phyloP scores from a whole-genome alignment of 495 filamentous ascomycete species.

The Hypomontagnella submonticulosa region DNA sequence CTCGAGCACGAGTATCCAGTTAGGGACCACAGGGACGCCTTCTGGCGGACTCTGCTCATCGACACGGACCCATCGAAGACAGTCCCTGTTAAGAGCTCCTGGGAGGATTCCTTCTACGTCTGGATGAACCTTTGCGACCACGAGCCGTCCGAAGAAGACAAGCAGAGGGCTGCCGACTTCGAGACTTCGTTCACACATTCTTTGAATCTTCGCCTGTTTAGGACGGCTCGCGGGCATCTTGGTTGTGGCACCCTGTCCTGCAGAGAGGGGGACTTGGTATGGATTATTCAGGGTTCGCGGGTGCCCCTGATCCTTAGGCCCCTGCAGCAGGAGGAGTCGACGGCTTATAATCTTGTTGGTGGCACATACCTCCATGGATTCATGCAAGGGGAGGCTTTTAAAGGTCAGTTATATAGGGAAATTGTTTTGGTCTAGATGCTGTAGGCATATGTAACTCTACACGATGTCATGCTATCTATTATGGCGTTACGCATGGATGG shows the following conservation, averaged over 20 bases:
- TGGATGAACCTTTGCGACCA: conserved; percentile 24
- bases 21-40: conserved; percentile 27
- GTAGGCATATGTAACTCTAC: neutral
- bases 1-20: conserved; percentile 31
- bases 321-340: neutral
- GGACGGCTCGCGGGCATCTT: conserved; percentile 30
- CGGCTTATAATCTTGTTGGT: conserved; percentile 32
- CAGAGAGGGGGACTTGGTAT: conserved; percentile 27
- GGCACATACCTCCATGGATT: conserved; percentile 41
- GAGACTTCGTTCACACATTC: conserved; percentile 40
- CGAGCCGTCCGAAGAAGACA: conserved; percentile 20
- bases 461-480: conserved; percentile 8
- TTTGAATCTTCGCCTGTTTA: conserved; percentile 34
- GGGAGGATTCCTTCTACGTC: conserved; percentile 30
- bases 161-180: conserved; percentile 20
- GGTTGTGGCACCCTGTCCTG: conserved; percentile 35
- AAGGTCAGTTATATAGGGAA: conserved; percentile 12
- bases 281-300: conserved; percentile 42
- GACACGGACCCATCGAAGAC: conserved; percentile 27
- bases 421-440: conserved; percentile 27
- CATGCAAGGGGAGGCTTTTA: conserved; percentile 40
- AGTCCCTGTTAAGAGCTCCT: conserved; percentile 29
- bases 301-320: conserved; percentile 36
- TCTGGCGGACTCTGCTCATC: conserved; percentile 38
- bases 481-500: conserved; percentile 6